phyloP scores from a whole-genome alignment of 345 rosid species.

The Citrus glauca region DNA sequence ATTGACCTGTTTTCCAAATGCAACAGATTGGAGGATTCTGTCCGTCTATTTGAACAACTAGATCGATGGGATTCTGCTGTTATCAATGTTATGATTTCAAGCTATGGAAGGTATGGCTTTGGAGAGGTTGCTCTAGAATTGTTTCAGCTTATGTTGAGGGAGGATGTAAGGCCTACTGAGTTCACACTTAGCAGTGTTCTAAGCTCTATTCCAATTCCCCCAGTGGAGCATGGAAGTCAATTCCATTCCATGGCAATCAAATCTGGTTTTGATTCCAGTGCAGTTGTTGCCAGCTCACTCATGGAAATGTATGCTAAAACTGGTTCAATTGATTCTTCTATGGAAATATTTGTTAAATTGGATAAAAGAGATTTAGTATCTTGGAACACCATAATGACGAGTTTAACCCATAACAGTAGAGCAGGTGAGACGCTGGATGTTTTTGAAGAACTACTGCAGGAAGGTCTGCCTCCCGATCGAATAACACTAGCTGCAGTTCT shows the following conservation, averaged over 20 bases:
- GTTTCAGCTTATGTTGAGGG: constrained; percentile 38
- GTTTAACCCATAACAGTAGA: constrained; percentile 48
- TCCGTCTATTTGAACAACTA: constrained; percentile 47
- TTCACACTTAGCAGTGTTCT: constrained; percentile 57
- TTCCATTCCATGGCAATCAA: constrained; percentile 62
- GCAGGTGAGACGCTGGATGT: constrained; percentile 35
- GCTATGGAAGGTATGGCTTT: constrained; percentile 53
- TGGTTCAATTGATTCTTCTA: constrained; percentile 47
- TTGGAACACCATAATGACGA: constrained; percentile 68
- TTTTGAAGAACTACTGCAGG: constrained; percentile 36
- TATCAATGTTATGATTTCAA: constrained; percentile 58
- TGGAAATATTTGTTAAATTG: constrained; percentile 40
- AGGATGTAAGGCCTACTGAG: constrained; percentile 46
- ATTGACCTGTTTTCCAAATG: constrained; percentile 80
- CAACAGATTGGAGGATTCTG: constrained; percentile 70
- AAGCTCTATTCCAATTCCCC: constrained; percentile 37
- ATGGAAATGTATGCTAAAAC: constrained; percentile 56
- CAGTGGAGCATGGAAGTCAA: constrained; percentile 49
- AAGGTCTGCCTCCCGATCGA: constrained; percentile 46
- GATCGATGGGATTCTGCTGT: constrained; percentile 47
- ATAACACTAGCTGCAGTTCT: constrained; percentile 53
- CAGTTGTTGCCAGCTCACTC: constrained; percentile 56
- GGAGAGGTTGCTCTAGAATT: constrained; percentile 42
- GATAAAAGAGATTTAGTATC: constrained; percentile 49
- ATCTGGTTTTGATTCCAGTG: constrained; percentile 48